A percentile compares a stretch with the other conserved stretches of the same genome.
These are phyloP conservation scores for Wickerhamomyces sydowiorum DNA, from an alignment of 805 yeast species.

Conservation along the genomic window DNA sequence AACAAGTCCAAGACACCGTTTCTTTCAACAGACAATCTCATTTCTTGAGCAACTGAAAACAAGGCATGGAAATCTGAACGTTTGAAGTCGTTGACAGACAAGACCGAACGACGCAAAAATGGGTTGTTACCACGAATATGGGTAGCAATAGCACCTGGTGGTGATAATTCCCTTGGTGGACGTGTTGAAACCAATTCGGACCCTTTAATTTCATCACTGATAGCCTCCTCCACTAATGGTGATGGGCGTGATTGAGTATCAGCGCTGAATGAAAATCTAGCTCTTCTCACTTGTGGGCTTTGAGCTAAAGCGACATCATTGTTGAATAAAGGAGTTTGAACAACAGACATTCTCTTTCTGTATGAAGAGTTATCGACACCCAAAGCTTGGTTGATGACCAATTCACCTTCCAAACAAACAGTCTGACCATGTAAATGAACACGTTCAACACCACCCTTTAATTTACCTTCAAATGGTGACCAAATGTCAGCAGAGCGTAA, in stretches of 20 bases:
- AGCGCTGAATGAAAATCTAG: constrained; percentile 48
- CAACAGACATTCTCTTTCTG: constrained; percentile 24
- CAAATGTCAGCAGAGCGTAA: constrained; percentile 36
- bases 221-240: constrained; percentile 25
- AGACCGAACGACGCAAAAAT: constrained; percentile 80
- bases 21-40: constrained; percentile 95
- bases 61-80: constrained; percentile 88
- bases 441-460: constrained; percentile 84
- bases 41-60: constrained; percentile 96
- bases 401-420: constrained; percentile 76
- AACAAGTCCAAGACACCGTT: constrained; percentile 89
- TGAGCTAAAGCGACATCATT: constrained; percentile 27
- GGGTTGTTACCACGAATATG: constrained; percentile 81
- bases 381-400: constrained; percentile 51
- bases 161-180: constrained; percentile 66
- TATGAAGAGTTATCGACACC: constrained; percentile 40
- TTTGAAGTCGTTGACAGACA: constrained; percentile 82
- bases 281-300: constrained; percentile 32
- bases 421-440: constrained; percentile 76
- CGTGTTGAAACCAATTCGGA: constrained; percentile 67
- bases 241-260: constrained; percentile 34
- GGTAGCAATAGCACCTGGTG: constrained; percentile 73
- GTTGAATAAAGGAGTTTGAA: constrained; percentile 15
- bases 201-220: constrained; percentile 45
- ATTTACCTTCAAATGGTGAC: constrained; percentile 52